phyloP scores from a whole-genome alignment of 2,329 filamentous ascomycete species.

The Onygenales sp. region DNA sequence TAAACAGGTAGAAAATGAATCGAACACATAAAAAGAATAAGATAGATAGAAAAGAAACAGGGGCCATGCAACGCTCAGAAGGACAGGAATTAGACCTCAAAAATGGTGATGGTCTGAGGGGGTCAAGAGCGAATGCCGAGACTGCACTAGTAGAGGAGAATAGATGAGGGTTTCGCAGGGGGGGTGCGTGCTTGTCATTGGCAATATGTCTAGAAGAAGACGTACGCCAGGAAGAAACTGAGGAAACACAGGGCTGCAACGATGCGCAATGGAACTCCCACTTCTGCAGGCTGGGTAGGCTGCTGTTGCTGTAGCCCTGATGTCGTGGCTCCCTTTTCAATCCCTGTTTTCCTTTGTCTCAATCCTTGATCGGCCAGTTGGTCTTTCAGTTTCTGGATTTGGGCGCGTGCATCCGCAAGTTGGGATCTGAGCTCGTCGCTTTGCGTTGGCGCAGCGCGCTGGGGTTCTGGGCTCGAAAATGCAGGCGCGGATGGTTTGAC shows the following conservation, averaged over 20 bases:
- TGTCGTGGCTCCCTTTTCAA: conserved; percentile 41
- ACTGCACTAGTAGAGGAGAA: conserved; percentile 9
- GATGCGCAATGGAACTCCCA: conserved; percentile 75
- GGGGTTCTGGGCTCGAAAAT: conserved; percentile 6
- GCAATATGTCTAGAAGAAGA: conserved; percentile 68
- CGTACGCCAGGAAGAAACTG: conserved; percentile 88
- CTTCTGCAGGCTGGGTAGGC: conserved; percentile 45
- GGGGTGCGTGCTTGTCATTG: not conserved
- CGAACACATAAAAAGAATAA: not conserved
- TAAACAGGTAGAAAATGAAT: not conserved
- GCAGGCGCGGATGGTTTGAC: not conserved
- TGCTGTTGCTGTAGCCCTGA: conserved; percentile 46
- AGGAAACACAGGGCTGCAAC: conserved; percentile 75
- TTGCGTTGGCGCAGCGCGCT: conserved; percentile 38
- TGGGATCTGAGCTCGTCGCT: conserved; percentile 60
- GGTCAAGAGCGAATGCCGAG: not conserved
- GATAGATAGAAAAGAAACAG: not conserved
- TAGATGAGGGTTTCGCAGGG: conserved; percentile 10
- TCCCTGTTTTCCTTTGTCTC: conserved; percentile 65
- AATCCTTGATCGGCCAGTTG: conserved; percentile 59
- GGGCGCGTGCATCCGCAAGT: conserved; percentile 64
- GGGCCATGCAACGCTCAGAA: not conserved
- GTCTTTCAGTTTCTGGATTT: conserved; percentile 59
- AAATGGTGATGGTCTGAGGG: not conserved
- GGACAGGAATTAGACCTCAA: not conserved